Percentiles rank a stretch among this genome's conserved stretches.
phyloP scores from a whole-genome alignment of 768 basidiomycete genomes.

The Pilatotrama ljubarskyi region DNA sequence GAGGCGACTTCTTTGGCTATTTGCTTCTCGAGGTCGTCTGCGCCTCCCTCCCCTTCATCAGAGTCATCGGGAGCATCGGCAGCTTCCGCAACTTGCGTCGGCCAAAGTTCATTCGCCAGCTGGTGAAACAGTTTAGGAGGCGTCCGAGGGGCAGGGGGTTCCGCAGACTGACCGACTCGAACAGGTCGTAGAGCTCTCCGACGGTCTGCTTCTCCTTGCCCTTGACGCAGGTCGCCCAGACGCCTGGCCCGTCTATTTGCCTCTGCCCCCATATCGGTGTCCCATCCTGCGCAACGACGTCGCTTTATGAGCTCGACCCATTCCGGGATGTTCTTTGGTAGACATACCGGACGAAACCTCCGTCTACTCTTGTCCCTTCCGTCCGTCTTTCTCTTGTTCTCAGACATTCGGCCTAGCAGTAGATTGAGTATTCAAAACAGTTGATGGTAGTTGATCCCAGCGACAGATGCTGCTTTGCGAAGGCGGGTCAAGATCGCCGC shows the following conservation, averaged over 20 bases:
- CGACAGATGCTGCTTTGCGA: too few relatives aligned
- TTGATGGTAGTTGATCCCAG: background rate
- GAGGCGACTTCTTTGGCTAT: constrained; percentile 70
- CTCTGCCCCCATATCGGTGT: constrained; percentile 65
- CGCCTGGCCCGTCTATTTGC: constrained; percentile 74
- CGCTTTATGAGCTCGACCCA: background rate
- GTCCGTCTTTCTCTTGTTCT: constrained; percentile 28
- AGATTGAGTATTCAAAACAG: background rate
- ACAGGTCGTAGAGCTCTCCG: constrained; percentile 75
- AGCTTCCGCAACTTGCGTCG: constrained; percentile 34
- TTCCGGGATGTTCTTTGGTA: background rate
- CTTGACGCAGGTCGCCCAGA: constrained; percentile 85
- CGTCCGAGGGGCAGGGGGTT: too few relatives aligned
- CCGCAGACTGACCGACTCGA: constrained; percentile 76
- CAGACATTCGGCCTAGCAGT: constrained; percentile 13
- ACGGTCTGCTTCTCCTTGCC: constrained; percentile 81
- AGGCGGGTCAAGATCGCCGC: too few relatives aligned
- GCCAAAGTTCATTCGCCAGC: constrained; percentile 77
- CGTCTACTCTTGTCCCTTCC: constrained; percentile 26
- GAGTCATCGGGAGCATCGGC: constrained; percentile 9
- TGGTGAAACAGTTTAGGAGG: constrained; percentile 30
- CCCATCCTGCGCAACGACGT: constrained; percentile 54
- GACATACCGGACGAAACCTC: constrained; percentile 26
- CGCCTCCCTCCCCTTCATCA: constrained; percentile 36
- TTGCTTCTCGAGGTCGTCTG: constrained; percentile 61